Conservation (phyloP, 768 basidiomycete genomes). For the Amanita exitialis region DNA sequence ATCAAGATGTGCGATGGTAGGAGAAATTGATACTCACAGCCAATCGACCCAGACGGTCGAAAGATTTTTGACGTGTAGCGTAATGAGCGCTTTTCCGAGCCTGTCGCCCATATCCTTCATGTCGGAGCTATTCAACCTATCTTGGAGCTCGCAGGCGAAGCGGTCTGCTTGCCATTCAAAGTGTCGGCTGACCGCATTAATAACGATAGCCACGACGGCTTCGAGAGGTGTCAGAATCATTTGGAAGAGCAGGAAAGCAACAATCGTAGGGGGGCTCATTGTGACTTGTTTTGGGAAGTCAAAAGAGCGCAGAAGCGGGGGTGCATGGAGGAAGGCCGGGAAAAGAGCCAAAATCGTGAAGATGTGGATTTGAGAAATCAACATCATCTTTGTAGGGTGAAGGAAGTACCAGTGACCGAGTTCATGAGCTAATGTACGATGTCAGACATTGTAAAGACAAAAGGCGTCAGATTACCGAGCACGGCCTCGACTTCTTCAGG, state of each 20-base stretch:
- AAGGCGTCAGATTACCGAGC: conserved; percentile 34
- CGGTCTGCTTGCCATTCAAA: conserved; percentile 93
- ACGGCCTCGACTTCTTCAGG: conserved; percentile 95
- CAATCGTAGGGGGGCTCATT: conserved; percentile 63
- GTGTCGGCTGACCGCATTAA: conserved; percentile 76
- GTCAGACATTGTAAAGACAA: not conserved
- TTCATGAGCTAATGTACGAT: conserved; percentile 59
- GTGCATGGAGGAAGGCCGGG: conserved; percentile 82
- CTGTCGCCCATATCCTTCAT: conserved; percentile 84
- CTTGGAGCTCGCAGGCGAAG: conserved; percentile 70
- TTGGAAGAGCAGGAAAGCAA: conserved; percentile 86
- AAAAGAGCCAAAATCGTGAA: conserved; percentile 80
- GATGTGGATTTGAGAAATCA: conserved; percentile 80
- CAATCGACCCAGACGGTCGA: conserved; percentile 93
- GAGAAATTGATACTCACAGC: conserved; percentile 43
- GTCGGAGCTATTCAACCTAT: conserved; percentile 34
- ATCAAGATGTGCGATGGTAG: not conserved
- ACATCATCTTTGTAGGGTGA: conserved; percentile 85
- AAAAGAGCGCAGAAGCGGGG: conserved; percentile 71
- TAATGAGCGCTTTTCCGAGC: conserved; percentile 72
- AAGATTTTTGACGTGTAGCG: conserved; percentile 86
- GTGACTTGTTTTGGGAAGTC: conserved; percentile 64
- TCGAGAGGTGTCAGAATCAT: conserved; percentile 80
- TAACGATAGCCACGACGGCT: conserved; percentile 55
- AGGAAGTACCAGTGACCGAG: conserved; percentile 94